Conservation (phyloP, 1,284 basidiomycete species). For the Ustilago xerochloae region DNA sequence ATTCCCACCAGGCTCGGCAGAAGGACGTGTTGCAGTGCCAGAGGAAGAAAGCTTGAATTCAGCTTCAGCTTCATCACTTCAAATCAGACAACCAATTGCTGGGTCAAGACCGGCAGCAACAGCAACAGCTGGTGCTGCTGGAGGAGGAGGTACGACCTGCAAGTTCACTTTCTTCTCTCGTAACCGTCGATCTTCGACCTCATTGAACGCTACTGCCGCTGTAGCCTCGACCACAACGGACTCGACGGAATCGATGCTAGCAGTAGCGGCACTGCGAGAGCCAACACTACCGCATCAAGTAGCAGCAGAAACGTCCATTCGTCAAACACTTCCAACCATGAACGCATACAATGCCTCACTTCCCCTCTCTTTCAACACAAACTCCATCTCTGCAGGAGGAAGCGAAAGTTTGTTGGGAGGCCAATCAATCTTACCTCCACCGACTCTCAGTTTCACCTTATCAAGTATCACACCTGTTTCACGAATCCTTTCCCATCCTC, state of each 20-base stretch:
- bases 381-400: background rate
- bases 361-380: background rate
- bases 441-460: conserved; percentile 31
- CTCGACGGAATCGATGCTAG: background rate
- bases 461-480: conserved; percentile 14
- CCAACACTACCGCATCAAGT: background rate
- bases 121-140: background rate
- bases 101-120: background rate
- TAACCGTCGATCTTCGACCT: background rate
- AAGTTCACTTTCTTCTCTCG: conserved; percentile 30
- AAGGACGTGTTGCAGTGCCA: background rate
- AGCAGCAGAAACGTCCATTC: background rate
- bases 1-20: too few relatives aligned
- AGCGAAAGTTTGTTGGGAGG: background rate
- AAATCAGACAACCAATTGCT: conserved; percentile 10
- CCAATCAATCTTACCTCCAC: conserved; percentile 39
- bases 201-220: background rate
- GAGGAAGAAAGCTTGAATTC: background rate
- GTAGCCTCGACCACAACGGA: background rate
- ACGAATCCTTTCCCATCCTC: conserved; percentile 21
- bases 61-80: conserved; percentile 17
- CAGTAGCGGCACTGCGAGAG: background rate
- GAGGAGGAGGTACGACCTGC: conserved; percentile 5
- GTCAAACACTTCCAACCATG: conserved; percentile 7
- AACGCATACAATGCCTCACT: conserved; percentile 8